Evolutionary conservation across 805 yeast genomes (phyloP).

Genomic region (Hagleromyces aurorensis): DNA sequence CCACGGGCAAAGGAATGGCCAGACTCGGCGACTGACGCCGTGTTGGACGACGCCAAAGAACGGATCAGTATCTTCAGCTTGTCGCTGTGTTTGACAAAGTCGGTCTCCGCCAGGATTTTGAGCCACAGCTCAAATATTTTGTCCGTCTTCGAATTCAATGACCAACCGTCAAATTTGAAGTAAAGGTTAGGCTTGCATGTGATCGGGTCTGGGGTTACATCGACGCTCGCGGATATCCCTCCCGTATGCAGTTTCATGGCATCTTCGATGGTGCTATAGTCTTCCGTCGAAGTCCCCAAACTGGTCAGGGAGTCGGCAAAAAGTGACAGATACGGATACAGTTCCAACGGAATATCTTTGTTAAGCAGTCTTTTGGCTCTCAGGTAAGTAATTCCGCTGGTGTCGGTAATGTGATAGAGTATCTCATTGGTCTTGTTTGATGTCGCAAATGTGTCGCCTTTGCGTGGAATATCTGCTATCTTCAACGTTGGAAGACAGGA

Average conservation of each 20-base stretch:
- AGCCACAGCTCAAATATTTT: constrained; percentile 59
- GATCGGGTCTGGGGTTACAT: constrained; percentile 49
- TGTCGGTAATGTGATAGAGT: constrained; percentile 49
- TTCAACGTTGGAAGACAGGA: constrained; percentile 74
- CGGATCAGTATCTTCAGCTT: constrained; percentile 70
- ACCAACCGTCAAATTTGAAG: constrained; percentile 57
- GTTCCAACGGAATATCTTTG: constrained; percentile 45
- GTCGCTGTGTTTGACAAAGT: constrained; percentile 50
- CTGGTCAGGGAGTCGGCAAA: constrained; percentile 75
- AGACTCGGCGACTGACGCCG: constrained; percentile 71
- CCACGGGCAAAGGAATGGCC: constrained; percentile 82
- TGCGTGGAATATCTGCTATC: constrained; percentile 61
- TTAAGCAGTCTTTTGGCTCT: constrained; percentile 57
- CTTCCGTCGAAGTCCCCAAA: constrained; percentile 67
- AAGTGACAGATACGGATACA: constrained; percentile 65
- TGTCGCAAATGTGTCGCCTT: constrained; percentile 36
- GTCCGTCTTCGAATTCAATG: constrained; percentile 55
- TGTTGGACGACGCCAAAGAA: constrained; percentile 65
- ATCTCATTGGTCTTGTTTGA: constrained; percentile 31
- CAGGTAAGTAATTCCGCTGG: constrained; percentile 77
- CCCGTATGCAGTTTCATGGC: constrained; percentile 79
- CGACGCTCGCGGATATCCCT: constrained; percentile 60
- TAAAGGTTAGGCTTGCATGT: constrained; percentile 42
- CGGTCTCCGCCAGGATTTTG: constrained; percentile 62
- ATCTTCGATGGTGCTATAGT: constrained; percentile 79